Conservation (phyloP, 176 grass and related monocot species). For the Thalia dealbata region DNA sequence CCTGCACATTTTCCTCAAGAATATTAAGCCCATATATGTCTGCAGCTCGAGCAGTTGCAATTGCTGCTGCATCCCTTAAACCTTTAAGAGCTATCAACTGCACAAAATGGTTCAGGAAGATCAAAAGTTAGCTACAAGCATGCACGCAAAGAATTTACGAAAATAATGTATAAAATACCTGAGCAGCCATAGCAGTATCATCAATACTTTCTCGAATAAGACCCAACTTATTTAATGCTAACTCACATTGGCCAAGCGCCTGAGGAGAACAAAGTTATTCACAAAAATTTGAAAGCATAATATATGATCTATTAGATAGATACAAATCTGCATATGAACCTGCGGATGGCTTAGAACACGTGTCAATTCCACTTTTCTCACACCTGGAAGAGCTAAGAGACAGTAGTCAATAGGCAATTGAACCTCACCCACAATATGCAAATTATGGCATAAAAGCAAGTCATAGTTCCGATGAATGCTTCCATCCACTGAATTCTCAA, state of each 20-base stretch:
- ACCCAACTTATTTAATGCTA: slow-evolving; percentile 29
- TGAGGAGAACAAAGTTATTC: slow-evolving; percentile 11
- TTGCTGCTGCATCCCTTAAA: slow-evolving; percentile 47
- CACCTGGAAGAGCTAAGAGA: slow-evolving; percentile 45
- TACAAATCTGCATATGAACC: slow-evolving; percentile 13
- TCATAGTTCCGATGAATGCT: slow-evolving; percentile 57
- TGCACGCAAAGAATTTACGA: neutral
- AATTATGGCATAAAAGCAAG: slow-evolving; percentile 39
- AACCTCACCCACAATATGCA: slow-evolving; percentile 59
- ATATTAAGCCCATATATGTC: slow-evolving; percentile 43
- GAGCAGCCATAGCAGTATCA: slow-evolving; percentile 34
- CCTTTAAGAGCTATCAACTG: slow-evolving; percentile 39
- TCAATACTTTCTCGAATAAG: slow-evolving; percentile 36
- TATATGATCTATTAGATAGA: neutral
- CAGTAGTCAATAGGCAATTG: slow-evolving; percentile 39
- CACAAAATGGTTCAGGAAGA: neutral
- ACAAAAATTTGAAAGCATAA: neutral
- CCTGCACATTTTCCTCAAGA: slow-evolving; percentile 44
- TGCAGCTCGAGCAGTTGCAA: slow-evolving; percentile 33
- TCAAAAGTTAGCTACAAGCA: neutral
- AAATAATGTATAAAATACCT: slow-evolving; percentile 34
- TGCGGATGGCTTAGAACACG: slow-evolving; percentile 45
- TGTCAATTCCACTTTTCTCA: slow-evolving; percentile 27
- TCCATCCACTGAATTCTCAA: slow-evolving; percentile 53
- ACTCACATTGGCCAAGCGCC: slow-evolving; percentile 52